Percentiles rank a stretch among this genome's conserved stretches.
These are phyloP conservation scores for Dalbergia cultrata DNA, from an alignment of 306 rosid genomes.

Conservation along the genomic window DNA sequence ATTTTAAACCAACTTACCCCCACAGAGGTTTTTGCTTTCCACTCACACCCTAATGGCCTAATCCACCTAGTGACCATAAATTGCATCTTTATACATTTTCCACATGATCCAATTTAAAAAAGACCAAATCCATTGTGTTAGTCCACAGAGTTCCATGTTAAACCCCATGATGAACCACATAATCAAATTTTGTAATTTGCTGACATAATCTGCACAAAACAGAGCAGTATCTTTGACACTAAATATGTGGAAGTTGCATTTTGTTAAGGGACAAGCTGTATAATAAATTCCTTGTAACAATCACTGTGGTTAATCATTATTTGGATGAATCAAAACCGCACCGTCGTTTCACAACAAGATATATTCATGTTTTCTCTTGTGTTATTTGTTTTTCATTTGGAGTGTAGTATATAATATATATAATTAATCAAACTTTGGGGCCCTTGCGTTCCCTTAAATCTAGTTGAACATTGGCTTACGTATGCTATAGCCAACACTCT, in stretches of 20 bases:
- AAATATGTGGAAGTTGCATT: neutral
- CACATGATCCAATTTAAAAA: constrained; percentile 30
- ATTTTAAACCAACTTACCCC: constrained; percentile 36
- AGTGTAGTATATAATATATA: neutral
- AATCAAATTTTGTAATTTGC: neutral
- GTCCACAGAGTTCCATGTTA: constrained; percentile 34
- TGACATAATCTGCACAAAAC: neutral
- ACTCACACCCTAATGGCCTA: neutral
- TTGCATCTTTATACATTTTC: constrained; percentile 42
- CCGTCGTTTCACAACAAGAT: neutral
- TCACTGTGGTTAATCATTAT: constrained; percentile 13
- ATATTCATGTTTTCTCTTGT: neutral
- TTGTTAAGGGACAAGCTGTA: neutral
- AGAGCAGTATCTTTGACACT: neutral
- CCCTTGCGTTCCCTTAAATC: neutral
- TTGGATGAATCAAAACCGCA: neutral
- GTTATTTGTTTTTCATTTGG: neutral
- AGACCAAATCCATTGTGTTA: constrained; percentile 19
- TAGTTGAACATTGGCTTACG: no score
- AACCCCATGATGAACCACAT: constrained; percentile 21
- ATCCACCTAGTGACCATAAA: constrained; percentile 28
- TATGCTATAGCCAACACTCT: neutral
- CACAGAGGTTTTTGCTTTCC: constrained; percentile 6
- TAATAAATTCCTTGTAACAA: constrained; percentile 1
- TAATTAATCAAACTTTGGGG: neutral